Conservation (phyloP, 2,329 filamentous ascomycete genomes). For the Nakataea oryzae region DNA sequence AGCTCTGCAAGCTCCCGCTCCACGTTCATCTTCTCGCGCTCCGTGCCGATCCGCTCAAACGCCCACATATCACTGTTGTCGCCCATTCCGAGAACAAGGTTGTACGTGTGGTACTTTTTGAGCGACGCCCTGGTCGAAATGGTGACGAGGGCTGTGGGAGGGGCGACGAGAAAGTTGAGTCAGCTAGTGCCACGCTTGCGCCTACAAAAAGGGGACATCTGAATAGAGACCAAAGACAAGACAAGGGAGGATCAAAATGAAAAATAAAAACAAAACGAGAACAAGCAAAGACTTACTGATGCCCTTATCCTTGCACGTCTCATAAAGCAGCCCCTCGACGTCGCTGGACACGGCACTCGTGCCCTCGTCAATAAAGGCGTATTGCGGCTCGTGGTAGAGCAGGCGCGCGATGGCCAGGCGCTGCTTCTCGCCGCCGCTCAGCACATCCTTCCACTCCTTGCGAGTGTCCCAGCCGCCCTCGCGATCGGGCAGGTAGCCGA, state of each 20-base stretch:
- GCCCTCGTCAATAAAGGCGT: constrained; percentile 90
- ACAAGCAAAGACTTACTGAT: constrained; percentile 59
- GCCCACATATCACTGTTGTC: constrained; percentile 81
- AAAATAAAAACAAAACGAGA: not conserved
- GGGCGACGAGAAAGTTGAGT: constrained; percentile 6
- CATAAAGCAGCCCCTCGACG: constrained; percentile 88
- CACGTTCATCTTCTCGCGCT: constrained; percentile 84
- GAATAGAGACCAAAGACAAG: no score
- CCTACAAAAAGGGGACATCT: no score
- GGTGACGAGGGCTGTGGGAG: constrained; percentile 65
- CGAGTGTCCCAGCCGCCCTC: constrained; percentile 95
- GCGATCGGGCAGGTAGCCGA: constrained; percentile 82
- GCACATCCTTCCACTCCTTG: constrained; percentile 97
- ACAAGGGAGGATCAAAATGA: not conserved
- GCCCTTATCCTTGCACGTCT: constrained; percentile 82
- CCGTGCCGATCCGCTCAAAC: constrained; percentile 87
- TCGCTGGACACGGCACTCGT: constrained; percentile 91
- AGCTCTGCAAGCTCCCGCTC: constrained; percentile 85
- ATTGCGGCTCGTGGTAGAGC: constrained; percentile 89
- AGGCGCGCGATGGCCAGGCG: constrained; percentile 83
- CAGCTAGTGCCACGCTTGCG: constrained; percentile 10
- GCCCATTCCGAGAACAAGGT: constrained; percentile 74
- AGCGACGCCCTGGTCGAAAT: constrained; percentile 90
- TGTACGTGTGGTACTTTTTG: constrained; percentile 92
- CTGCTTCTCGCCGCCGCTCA: constrained; percentile 97